Percentiles rank a stretch among this genome's conserved stretches.
Conservation (phyloP, 139 green algal species). For the Pseudopediastrum boryanum region DNA sequence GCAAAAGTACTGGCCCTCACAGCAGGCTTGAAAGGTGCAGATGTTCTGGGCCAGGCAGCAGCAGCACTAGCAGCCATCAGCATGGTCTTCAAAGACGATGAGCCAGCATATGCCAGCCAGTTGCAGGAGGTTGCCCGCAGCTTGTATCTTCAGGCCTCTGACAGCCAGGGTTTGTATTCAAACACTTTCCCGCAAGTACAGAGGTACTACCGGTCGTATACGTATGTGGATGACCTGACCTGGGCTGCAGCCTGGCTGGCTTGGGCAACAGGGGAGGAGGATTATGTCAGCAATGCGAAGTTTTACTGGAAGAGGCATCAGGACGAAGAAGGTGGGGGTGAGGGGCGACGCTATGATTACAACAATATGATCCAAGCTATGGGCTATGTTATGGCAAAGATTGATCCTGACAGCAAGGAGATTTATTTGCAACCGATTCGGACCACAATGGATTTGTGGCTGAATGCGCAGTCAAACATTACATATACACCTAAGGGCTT, state of each 20-base stretch:
- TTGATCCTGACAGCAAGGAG: conserved; percentile 11
- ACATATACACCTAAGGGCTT: conserved; percentile 35
- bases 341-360: conserved; percentile 35
- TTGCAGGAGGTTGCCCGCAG: conserved; percentile 24
- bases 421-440: conserved; percentile 18
- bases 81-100: conserved; percentile 51
- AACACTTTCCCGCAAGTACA: conserved; percentile 24
- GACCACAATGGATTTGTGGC: conserved; percentile 23
- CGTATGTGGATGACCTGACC: conserved; percentile 56
- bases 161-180: conserved; percentile 13
- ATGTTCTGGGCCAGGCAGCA: conserved; percentile 60
- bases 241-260: conserved; percentile 62
- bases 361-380: conserved; percentile 35
- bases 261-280: conserved; percentile 39
- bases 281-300: not conserved
- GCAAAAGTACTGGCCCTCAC: conserved; percentile 31
- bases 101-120: conserved; percentile 44
- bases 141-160: conserved; percentile 22
- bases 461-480: conserved; percentile 28
- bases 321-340: conserved; percentile 22
- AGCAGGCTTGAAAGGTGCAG: conserved; percentile 28
- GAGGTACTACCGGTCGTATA: conserved; percentile 53
- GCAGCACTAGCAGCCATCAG: conserved; percentile 74
- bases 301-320: conserved; percentile 32
- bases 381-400: conserved; percentile 29